Evolutionary conservation across 1,139 yeast species (phyloP), one percentile per base, ranked within the genome.

Genomic region (Debaryomyces subglobosus): DNA sequence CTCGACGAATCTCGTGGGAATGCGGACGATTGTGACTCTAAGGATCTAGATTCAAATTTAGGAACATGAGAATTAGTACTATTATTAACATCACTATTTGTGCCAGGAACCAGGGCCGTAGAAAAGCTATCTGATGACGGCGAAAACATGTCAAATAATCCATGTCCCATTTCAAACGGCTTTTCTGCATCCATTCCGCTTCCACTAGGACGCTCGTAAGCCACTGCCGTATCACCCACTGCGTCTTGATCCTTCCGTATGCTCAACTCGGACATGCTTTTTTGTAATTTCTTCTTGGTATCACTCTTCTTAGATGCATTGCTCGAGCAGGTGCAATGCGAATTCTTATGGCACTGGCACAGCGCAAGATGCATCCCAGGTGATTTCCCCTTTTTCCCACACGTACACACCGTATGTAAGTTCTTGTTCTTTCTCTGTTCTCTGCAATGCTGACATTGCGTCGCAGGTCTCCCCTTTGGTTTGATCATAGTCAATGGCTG

Each of bases 401-500:
- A 92, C 6, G 83, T 73, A 65, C 97, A 91, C 44, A 80, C 69
- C 12, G 85, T 82, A 62, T 89, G 96, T 7, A 85, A 71, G 56
- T 85, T 82, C 57, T 85, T 86, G 52, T 76, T 65, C 63, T 86
- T 87, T 39, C 97, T 76, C 59, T 85, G 82, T 49, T 87, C 94
- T 52, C 94, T 84, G 64, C 98, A 92, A 63, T 89, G 96, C 39
- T 79, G 77, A 61, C 98, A 92, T 63, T 91, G 97, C 3, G 96
- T 85, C 0, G 96, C 84, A 1, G 99, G 99, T 48, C 99, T 77
- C 4, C 99, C 99, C 64, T 92, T 94, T 10, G 96, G 97, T 64
- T 92, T 92, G 65, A 94, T 92, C 89, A 87, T 86, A 63, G 89
- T 86, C 55, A 94, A 72, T 3, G 96, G 96, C 62, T 88, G 90